Evolutionary conservation across 2,329 filamentous ascomycete species (phyloP).

Genomic region (Beauveria varroae): DNA sequence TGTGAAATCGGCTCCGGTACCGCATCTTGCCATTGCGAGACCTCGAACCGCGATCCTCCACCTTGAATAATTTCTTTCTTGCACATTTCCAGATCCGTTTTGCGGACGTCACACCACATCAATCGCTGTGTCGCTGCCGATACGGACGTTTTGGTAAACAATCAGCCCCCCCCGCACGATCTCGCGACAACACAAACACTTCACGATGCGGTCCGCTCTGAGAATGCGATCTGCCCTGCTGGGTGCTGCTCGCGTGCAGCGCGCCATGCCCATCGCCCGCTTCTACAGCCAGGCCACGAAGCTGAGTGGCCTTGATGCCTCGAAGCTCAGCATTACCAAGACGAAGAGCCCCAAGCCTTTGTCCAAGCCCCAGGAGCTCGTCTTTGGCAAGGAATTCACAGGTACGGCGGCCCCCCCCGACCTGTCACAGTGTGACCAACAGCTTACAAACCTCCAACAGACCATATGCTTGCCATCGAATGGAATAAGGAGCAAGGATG

Average conservation of each 20-base stretch:
- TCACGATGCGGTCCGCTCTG: slow-evolving; percentile 10
- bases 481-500: slow-evolving; percentile 85
- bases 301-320: slow-evolving; percentile 66
- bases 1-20: slow-evolving; percentile 1
- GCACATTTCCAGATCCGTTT: neutral
- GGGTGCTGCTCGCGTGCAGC: slow-evolving; percentile 29
- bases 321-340: slow-evolving; percentile 65
- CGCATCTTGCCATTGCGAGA: slow-evolving; percentile 3
- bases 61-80: neutral
- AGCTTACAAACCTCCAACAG: slow-evolving; percentile 35
- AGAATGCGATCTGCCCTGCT: slow-evolving; percentile 28
- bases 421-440: neutral
- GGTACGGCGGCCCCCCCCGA: slow-evolving; percentile 41
- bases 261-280: slow-evolving; percentile 24
- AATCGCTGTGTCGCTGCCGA: neutral
- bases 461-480: slow-evolving; percentile 95
- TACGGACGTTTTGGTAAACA: neutral
- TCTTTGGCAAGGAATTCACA: slow-evolving; percentile 89
- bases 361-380: slow-evolving; percentile 67
- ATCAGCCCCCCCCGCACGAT: neutral
- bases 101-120: neutral
- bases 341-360: slow-evolving; percentile 69
- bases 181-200: neutral
- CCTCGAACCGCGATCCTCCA: neutral
- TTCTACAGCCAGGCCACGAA: slow-evolving; percentile 46